Base-by-base conservation (phyloP, 306 rosid species). In the Vigna mungo region DNA sequence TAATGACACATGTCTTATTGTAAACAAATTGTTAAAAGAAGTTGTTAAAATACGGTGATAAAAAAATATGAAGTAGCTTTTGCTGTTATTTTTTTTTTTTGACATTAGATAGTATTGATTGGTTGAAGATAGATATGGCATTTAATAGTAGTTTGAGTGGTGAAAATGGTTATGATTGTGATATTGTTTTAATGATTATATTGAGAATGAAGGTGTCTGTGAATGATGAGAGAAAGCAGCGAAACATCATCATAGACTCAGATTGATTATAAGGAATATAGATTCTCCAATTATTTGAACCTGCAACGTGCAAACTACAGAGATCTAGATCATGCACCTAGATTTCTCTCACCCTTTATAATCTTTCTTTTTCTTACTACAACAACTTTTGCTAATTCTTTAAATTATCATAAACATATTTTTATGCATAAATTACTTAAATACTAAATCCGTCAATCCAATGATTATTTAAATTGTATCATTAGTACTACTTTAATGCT, bases 221-320 rank as follows among this genome's bases (percentile, higher is more conserved):
- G 25, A 17, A 44, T 41, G 36, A 0, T 49, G 18, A 68, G 44
- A 46, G 56, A 65, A 44, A 39, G 37, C 0, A 11, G 41, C 36
- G 68, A 77, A 54, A 12, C 44, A 54, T 25, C 11, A 16, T 32
- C 23, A n/a, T 12, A 53, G 20, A 54, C 55, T 25, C 12, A 39
- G 25, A 56, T 56, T 56, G 21, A n/a, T 54, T 54, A 54, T 9
- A 68, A 27, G 70, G 39, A 41, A 56, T 68, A 32, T 67, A 68
- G 55, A 68, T 68, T 44, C 54, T 44, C 23, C 73, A 68, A 68
- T 67, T 67, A 56, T 72, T 75, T 43, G 55, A 20, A 51, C 20
- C 55, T 52, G 36, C 48, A 65, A 52, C 63, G 71, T 75, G 72
- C 63, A 48, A 75, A 56, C 53, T 48, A 8, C 63, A 18, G 41